phyloP scores from a whole-genome alignment of 495 filamentous ascomycete species.

The Oleoguttula mirabilis region DNA sequence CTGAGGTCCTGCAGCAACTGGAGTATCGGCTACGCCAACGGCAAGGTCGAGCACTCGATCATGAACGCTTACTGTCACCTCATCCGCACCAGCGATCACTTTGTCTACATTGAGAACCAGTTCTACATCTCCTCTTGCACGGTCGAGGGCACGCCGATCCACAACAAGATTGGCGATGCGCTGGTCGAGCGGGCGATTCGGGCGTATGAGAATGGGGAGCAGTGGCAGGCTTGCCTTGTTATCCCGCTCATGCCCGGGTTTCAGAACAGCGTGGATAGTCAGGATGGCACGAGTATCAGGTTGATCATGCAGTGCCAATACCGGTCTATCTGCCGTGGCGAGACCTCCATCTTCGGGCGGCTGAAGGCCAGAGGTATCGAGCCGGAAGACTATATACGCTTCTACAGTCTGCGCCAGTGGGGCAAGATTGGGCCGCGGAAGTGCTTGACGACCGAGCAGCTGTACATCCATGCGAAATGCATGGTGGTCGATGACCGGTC shows the following conservation, averaged over 20 bases:
- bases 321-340: slow-evolving; percentile 89
- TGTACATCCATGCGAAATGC: slow-evolving; percentile 96
- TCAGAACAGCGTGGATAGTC: slow-evolving; percentile 88
- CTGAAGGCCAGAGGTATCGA: slow-evolving; percentile 74
- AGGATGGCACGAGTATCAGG: slow-evolving; percentile 86
- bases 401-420: slow-evolving; percentile 88
- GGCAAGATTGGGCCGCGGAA: slow-evolving; percentile 78
- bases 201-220: slow-evolving; percentile 70
- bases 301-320: slow-evolving; percentile 98
- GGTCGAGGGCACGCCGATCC: slow-evolving; percentile 72
- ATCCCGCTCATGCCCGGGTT: slow-evolving; percentile 97
- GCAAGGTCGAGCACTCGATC: slow-evolving; percentile 81
- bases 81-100: slow-evolving; percentile 90
- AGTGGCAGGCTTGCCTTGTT: slow-evolving; percentile 87
- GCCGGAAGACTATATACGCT: slow-evolving; percentile 92
- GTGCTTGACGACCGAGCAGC: slow-evolving; percentile 80
- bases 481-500: slow-evolving; percentile 94
- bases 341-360: slow-evolving; percentile 83
- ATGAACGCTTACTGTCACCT: slow-evolving; percentile 90
- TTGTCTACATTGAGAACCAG: slow-evolving; percentile 98
- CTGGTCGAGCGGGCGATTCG: slow-evolving; percentile 82
- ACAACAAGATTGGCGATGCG: slow-evolving; percentile 90
- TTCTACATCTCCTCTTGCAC: slow-evolving; percentile 95
- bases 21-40: slow-evolving; percentile 79
- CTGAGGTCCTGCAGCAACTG: slow-evolving; percentile 79